Percentiles rank a stretch among this genome's conserved stretches.
Evolutionary conservation across 1,284 basidiomycete genomes (phyloP).

Genomic region (Apiotrichum akiyoshidainum): DNA sequence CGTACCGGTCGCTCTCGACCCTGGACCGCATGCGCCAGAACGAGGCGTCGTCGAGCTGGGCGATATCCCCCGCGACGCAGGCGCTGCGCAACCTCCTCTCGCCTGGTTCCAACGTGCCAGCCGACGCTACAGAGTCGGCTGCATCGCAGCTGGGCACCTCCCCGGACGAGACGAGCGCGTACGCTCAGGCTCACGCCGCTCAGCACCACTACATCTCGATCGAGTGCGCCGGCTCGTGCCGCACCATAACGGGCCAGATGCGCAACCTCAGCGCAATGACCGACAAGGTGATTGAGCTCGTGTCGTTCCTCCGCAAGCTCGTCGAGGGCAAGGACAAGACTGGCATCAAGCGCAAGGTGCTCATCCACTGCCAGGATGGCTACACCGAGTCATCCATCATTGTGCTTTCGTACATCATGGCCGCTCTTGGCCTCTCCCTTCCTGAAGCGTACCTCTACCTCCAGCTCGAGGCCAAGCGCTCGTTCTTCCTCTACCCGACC

Average conservation of each 20-base stretch:
- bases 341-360: constrained; percentile 36
- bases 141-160: constrained; percentile 15
- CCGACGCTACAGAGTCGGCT: constrained; percentile 1
- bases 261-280: constrained; percentile 42
- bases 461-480: constrained; percentile 58
- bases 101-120: constrained; percentile 12
- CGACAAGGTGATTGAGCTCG: constrained; percentile 44
- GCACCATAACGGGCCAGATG: constrained; percentile 43
- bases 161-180: constrained; percentile 19
- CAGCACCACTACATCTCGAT: constrained; percentile 42
- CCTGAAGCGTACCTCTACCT: constrained; percentile 79
- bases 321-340: constrained; percentile 41
- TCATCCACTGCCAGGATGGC: constrained; percentile 53
- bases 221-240: constrained; percentile 46
- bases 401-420: constrained; percentile 85
- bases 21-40: constrained; percentile 27
- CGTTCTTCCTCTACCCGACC: constrained; percentile 87
- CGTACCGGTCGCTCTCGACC: constrained; percentile 32
- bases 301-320: constrained; percentile 43
- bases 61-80: constrained; percentile 42
- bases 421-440: constrained; percentile 62
- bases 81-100: constrained; percentile 47
- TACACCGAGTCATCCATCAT: constrained; percentile 84
- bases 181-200: constrained; percentile 18
- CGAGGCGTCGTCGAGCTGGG: constrained; percentile 27